Evolutionary conservation across 352 stramenopile species (phyloP).

Genomic region (Paralagenidium karlingii): DNA sequence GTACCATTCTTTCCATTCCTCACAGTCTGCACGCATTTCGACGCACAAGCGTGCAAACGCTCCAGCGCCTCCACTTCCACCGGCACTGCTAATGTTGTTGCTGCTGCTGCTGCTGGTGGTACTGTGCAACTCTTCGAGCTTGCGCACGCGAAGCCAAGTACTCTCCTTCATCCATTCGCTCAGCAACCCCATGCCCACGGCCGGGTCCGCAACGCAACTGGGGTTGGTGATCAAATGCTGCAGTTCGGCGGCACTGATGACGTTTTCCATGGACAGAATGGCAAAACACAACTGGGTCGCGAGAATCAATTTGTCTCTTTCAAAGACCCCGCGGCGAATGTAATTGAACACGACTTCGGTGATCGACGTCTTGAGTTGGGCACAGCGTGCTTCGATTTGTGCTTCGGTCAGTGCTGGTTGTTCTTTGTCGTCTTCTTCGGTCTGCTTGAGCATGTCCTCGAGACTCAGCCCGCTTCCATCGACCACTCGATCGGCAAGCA

Average conservation of each 20-base stretch:
- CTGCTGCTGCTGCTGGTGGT: too few relatives aligned
- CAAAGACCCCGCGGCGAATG: slow-evolving; percentile 88
- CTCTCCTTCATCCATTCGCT: slow-evolving; percentile 86
- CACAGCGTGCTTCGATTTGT: slow-evolving; percentile 40
- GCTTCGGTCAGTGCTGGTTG: slow-evolving; percentile 30
- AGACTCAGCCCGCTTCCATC: slow-evolving; percentile 48
- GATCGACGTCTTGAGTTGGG: slow-evolving; percentile 47
- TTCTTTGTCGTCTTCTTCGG: slow-evolving; percentile 56
- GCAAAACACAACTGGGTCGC: slow-evolving; percentile 88
- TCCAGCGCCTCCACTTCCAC: too few relatives aligned
- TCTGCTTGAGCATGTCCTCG: slow-evolving; percentile 36
- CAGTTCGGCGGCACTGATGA: slow-evolving; percentile 35
- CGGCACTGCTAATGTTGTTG: slow-evolving; percentile 46
- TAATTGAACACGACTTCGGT: slow-evolving; percentile 91
- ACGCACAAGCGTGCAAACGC: slow-evolving; percentile 90
- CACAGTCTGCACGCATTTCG: slow-evolving; percentile 89
- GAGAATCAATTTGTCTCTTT: slow-evolving; percentile 89
- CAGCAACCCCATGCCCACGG: slow-evolving; percentile 77
- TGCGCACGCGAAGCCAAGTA: slow-evolving; percentile 86
- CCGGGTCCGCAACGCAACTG: slow-evolving; percentile 23
- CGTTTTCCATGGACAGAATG: slow-evolving; percentile 72
- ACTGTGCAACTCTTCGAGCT: slow-evolving; percentile 84
- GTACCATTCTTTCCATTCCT: slow-evolving; percentile 94
- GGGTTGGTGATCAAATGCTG: slow-evolving; percentile 66
- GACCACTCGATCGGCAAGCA: slow-evolving; percentile 58